Percentiles rank a stretch among this genome's conserved stretches.
Conservation (phyloP, 345 rosid genomes). For the Geranium rotundifolium region DNA sequence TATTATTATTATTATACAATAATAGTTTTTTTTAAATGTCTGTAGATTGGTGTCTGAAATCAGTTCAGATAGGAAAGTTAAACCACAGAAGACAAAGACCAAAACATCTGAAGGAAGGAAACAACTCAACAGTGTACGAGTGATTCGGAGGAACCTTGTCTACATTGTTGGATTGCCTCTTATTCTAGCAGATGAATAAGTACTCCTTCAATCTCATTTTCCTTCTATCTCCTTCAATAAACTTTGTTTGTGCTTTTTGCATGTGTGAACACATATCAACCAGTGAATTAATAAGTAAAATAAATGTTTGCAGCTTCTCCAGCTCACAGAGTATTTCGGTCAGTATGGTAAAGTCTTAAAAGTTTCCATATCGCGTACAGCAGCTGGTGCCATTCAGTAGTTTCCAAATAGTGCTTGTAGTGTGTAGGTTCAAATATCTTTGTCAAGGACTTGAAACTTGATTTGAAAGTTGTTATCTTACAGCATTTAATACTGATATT, state of each 20-base stretch:
- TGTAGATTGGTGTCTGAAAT: slow-evolving; percentile 61
- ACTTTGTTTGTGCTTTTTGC: background rate
- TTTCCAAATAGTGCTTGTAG: slow-evolving; percentile 60
- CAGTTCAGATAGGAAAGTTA: slow-evolving; percentile 42
- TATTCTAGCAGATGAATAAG: slow-evolving; percentile 67
- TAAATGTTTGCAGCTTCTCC: slow-evolving; percentile 47
- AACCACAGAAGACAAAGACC: slow-evolving; percentile 42
- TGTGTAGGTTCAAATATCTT: slow-evolving; percentile 37
- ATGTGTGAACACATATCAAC: background rate
- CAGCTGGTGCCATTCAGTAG: slow-evolving; percentile 54
- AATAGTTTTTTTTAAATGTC: background rate
- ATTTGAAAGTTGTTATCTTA: background rate
- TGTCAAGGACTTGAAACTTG: background rate
- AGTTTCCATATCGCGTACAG: slow-evolving; percentile 61
- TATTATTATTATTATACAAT: no score
- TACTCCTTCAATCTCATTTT: slow-evolving; percentile 21
- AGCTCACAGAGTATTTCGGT: slow-evolving; percentile 57
- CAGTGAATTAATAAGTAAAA: background rate
- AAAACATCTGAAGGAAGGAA: slow-evolving; percentile 54
- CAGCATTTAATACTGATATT: background rate
- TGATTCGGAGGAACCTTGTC: slow-evolving; percentile 58
- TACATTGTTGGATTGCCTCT: slow-evolving; percentile 64
- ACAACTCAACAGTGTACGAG: slow-evolving; percentile 54
- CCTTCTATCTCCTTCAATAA: background rate
- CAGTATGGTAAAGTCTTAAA: slow-evolving; percentile 66